Evolutionary conservation across 495 filamentous ascomycete genomes (phyloP), one percentile per base, ranked within the genome.

Genomic region (Aspergillus carlsbadensis): DNA sequence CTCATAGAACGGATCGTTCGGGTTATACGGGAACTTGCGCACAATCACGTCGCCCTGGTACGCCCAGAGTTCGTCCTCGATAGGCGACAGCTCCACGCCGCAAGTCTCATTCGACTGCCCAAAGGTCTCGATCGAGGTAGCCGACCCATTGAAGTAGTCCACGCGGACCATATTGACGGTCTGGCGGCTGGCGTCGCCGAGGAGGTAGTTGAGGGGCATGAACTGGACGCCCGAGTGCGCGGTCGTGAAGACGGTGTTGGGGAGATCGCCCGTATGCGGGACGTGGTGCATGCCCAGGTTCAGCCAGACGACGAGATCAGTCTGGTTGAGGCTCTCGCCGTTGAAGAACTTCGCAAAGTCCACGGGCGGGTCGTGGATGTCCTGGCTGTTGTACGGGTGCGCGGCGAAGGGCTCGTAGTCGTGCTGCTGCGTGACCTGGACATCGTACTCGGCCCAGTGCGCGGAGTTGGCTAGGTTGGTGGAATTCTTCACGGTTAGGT

Each of bases 241-340:
- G 13, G 74, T 77, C 13, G 76, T 78, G 62, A 76, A 69, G 35
- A 81, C 69, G 0, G 79, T 81, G 62, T 81, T 82, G 40, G 81
- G 81, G 6, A 82, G 60, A 53, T 84, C 81, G 26, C 75, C 76
- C 11, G 79, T 76, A 62, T 82, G 75, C 14, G 82, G 81, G 18
- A 84, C 63, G 60, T 84, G 82, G 59, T 85, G 80, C 70, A 80
- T 82, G 15, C 81, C 81, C 7, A 85, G 65, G 58, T 65, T 65
- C 15, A 67, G 34, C 65, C 62, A 68, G 13, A 63, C 34, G 15
- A 68, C 65, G 1, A 86, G 51, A 60, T 84, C 84, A 58, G 81
- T 80, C 62, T 83, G 75, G 26, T 70, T 64, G 24, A 84, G 64
- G 17, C 35, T 62, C 65, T 85, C 83, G 53, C 74, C 74, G 54